Conservation (phyloP, 352 stramenopile genomes). For the Pythium apleroticum region DNA sequence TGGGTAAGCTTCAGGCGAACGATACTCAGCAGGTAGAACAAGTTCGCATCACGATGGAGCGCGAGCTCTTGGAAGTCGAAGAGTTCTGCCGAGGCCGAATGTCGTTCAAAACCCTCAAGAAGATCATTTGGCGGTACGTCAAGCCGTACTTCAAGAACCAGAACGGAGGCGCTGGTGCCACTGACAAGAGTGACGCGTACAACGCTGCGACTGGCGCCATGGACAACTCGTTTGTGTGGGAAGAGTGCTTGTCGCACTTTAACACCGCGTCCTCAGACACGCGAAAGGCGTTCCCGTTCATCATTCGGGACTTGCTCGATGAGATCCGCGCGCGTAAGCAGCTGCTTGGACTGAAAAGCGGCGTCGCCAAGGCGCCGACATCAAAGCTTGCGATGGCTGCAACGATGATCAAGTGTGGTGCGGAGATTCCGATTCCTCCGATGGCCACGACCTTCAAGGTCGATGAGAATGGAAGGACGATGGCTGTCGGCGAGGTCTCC, state of each 20-base stretch:
- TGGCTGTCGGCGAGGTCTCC: slow-evolving; percentile 23
- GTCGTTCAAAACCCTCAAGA: slow-evolving; percentile 24
- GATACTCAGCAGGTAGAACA: slow-evolving; percentile 33
- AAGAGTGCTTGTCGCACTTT: slow-evolving; percentile 47
- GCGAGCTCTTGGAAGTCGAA: slow-evolving; percentile 38
- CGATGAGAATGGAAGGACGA: not conserved
- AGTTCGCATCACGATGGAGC: slow-evolving; percentile 33
- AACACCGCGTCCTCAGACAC: slow-evolving; percentile 24
- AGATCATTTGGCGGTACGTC: slow-evolving; percentile 25
- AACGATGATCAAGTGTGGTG: slow-evolving; percentile 23
- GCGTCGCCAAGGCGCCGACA: not conserved
- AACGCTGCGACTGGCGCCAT: slow-evolving; percentile 25
- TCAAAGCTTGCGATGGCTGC: slow-evolving; percentile 20
- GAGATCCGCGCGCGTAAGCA: slow-evolving; percentile 40
- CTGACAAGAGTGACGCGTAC: slow-evolving; percentile 35
- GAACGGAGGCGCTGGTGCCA: slow-evolving; percentile 12
- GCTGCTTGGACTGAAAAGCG: slow-evolving; percentile 31
- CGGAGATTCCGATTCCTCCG: slow-evolving; percentile 29
- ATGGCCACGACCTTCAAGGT: slow-evolving; percentile 2
- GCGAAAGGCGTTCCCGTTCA: slow-evolving; percentile 41
- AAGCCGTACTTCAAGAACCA: slow-evolving; percentile 21
- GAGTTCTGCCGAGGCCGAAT: slow-evolving; percentile 35
- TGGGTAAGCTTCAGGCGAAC: slow-evolving; percentile 51
- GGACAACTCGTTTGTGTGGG: slow-evolving; percentile 41
- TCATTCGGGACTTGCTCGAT: slow-evolving; percentile 53